Percentiles rank a stretch among this genome's conserved stretches.
Evolutionary conservation across 1,284 basidiomycete species (phyloP).

Genomic region (Athelia sp.): DNA sequence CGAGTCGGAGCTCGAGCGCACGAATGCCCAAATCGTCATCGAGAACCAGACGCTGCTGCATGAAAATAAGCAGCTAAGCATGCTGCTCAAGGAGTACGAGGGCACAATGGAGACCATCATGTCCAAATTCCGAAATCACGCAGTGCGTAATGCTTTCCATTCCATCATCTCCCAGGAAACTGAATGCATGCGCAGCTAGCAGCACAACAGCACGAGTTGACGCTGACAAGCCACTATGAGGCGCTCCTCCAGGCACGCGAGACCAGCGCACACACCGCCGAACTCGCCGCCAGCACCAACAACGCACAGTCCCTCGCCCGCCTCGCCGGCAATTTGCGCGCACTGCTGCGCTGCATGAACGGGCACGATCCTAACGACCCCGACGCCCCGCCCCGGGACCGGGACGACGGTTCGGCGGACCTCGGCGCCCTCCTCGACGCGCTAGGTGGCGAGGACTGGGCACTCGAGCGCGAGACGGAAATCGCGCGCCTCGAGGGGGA

Average conservation of each 20-base stretch:
- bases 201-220: constrained; percentile 88
- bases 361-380: constrained; percentile 54
- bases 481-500: constrained; percentile 75
- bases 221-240: constrained; percentile 90
- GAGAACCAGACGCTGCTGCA: constrained; percentile 92
- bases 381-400: constrained; percentile 22
- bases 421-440: constrained; percentile 38
- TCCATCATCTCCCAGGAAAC: background rate
- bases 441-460: constrained; percentile 66
- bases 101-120: constrained; percentile 94
- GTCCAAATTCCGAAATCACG: constrained; percentile 91
- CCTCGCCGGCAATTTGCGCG: constrained; percentile 66
- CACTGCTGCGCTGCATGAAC: constrained; percentile 65
- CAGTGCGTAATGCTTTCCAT: constrained; percentile 55
- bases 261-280: constrained; percentile 53
- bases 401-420: constrained; percentile 20
- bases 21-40: constrained; percentile 85
- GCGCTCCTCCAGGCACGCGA: constrained; percentile 74
- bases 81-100: constrained; percentile 92
- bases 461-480: constrained; percentile 79
- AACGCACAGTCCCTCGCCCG: constrained; percentile 57
- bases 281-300: constrained; percentile 54
- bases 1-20: constrained; percentile 87
- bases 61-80: constrained; percentile 91
- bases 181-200: constrained; percentile 50